Conservation (phyloP, 768 basidiomycete species). For the Tulasnella sp. region DNA sequence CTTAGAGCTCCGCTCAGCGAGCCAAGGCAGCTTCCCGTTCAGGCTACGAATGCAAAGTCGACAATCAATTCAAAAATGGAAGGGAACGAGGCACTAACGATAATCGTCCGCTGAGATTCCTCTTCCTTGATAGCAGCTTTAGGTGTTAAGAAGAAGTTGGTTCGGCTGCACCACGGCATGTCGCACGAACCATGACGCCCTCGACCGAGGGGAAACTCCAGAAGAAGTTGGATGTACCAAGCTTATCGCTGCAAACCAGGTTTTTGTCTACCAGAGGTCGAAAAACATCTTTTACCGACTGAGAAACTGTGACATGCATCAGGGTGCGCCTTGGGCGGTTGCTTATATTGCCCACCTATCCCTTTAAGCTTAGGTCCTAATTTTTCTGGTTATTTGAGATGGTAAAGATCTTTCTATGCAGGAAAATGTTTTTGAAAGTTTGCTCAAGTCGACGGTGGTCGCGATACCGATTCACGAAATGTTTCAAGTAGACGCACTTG, state of each 20-base stretch:
- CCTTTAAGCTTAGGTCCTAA: conserved; percentile 84
- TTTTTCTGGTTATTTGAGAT: conserved; percentile 93
- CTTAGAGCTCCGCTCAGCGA: conserved; percentile 48
- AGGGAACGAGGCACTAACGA: conserved; percentile 42
- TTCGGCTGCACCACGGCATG: too few species aligned
- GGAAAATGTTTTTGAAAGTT: conserved; percentile 6
- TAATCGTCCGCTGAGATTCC: conserved; percentile 53
- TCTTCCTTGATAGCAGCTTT: conserved; percentile 57
- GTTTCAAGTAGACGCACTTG: conserved; percentile 83
- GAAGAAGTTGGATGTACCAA: conserved; percentile 93
- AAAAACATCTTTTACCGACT: conserved; percentile 87
- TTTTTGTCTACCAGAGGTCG: conserved; percentile 84
- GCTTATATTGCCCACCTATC: conserved; percentile 54
- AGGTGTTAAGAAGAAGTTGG: too few species aligned
- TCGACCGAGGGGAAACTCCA: conserved; percentile 94
- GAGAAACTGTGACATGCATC: conserved; percentile 58
- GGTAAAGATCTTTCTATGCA: conserved; percentile 76
- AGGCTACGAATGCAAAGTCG: conserved; percentile 44
- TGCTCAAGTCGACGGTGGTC: background rate
- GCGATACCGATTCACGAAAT: conserved; percentile 78
- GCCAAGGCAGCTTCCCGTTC: conserved; percentile 54
- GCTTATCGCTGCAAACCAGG: conserved; percentile 83
- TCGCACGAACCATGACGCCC: conserved; percentile 61
- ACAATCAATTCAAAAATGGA: background rate
- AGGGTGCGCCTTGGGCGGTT: background rate